Evolutionary conservation across 1,284 basidiomycete species (phyloP), one percentile per base, ranked within the genome.

Genomic region (Butyriboletus pseudospeciosus): DNA sequence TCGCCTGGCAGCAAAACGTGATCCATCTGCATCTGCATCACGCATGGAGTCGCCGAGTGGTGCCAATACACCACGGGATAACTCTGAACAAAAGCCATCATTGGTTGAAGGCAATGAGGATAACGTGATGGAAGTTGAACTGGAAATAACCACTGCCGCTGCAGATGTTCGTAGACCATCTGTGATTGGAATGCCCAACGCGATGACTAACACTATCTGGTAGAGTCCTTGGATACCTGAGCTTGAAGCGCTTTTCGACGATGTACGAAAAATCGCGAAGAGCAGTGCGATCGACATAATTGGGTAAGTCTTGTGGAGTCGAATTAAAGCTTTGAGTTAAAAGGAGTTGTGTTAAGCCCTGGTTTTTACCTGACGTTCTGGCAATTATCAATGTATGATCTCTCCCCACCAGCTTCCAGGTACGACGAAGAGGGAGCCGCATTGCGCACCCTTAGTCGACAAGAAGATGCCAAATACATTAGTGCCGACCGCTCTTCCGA

Each of bases 331-430:
- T 47, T 36, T 51, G 57, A 51, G 56, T 45, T 50, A 20, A 51
- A 34, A 35, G 34, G 49, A 34, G 43, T 25, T 57, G 20, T 55
- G 41, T 55, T 38, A 34, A 94, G 93, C 7, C 86, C 91, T 35
- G 88, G 85, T 2, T 98, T 98, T 74, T 95, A 94, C 63, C 74
- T 92, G 41, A 93, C 93, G 0, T 98, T 97, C 74, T 98, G 95
- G 95, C 93, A 96, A 68, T 71, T 98, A 51, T 89, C 90, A 1
- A 87, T 88, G 28, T 91, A 92, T 62, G 95, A 98, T 69, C 79
- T 98, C 42, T 75, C 82, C 1, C 86, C 90, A 30, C 92, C 90
- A 0, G 74, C 76, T 8, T 62, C 78, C 9, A 81, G 78, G 61
- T 92, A 92, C 54, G 82, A 88, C 44, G 87, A 90, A 61, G 84